Percentiles rank a stretch among this genome's conserved stretches.
phyloP scores from a whole-genome alignment of 2,329 filamentous ascomycete genomes.

The Cercospora zeae-maydis region DNA sequence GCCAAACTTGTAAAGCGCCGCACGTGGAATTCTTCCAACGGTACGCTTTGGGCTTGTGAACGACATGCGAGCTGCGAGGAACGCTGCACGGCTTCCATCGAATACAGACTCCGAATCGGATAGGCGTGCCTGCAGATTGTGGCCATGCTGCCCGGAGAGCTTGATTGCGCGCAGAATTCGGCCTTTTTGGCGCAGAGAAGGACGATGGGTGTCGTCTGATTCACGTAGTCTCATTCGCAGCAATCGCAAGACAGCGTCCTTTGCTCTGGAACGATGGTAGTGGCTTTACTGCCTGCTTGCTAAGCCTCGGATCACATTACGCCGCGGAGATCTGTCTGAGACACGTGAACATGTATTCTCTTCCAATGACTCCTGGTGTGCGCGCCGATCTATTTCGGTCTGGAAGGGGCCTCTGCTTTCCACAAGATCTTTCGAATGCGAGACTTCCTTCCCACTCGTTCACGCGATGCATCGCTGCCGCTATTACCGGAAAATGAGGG shows the following conservation, averaged over 20 bases:
- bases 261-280: no score
- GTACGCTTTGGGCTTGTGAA: background rate
- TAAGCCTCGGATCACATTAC: no score
- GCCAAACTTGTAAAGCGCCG: background rate
- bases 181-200: background rate
- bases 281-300: no score
- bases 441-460: background rate
- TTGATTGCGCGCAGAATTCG: background rate
- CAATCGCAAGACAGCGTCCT: no score
- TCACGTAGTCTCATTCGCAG: no score
- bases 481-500: background rate
- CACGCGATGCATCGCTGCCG: background rate
- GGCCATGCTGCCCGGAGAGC: background rate
- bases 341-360: no score
- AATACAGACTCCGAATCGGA: background rate
- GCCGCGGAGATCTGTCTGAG: no score
- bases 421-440: background rate
- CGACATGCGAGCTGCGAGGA: background rate
- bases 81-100: background rate
- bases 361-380: no score
- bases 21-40: background rate
- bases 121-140: background rate
- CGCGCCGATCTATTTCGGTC: background rate
- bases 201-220: background rate
- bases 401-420: background rate